These are phyloP conservation scores for Fonsecaea nubica DNA, from an alignment of 2,329 filamentous ascomycete genomes.

Conservation along the genomic window DNA sequence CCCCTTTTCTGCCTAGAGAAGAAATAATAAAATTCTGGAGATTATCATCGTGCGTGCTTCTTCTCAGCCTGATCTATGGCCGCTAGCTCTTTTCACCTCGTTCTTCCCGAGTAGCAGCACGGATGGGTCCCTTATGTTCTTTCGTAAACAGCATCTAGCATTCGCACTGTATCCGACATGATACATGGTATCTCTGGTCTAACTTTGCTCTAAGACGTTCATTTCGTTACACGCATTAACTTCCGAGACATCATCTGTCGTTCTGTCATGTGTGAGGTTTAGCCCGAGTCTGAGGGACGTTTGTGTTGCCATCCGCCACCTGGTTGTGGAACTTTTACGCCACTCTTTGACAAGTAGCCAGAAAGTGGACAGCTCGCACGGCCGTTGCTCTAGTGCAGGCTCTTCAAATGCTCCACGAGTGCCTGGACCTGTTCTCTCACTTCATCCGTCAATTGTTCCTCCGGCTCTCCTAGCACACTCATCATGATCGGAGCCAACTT, in stretches of 20 bases:
- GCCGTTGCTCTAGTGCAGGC: conserved; percentile 26
- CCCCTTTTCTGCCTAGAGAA: too few species aligned
- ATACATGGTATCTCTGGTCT: conserved; percentile 3
- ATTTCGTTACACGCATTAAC: conserved; percentile 3
- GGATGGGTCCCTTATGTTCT: not conserved
- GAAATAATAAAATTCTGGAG: too few species aligned
- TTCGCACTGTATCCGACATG: conserved; percentile 3
- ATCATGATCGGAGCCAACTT: conserved; percentile 56
- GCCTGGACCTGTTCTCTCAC: conserved; percentile 55
- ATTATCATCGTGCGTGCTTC: too few species aligned
- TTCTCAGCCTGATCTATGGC: too few species aligned
- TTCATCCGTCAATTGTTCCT: conserved; percentile 57
- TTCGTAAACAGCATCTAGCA: not conserved
- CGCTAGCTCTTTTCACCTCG: too few species aligned
- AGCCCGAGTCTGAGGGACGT: not conserved
- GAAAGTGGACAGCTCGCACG: not conserved
- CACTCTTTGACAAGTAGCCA: not conserved
- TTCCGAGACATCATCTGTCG: not conserved
- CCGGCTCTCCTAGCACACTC: conserved; percentile 53
- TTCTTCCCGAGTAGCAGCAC: too few species aligned
- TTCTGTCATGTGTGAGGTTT: not conserved
- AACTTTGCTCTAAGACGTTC: not conserved
- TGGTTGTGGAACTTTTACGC: not conserved
- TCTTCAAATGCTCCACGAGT: conserved; percentile 57
- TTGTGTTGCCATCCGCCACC: not conserved